Base-by-base conservation (phyloP, 2,329 filamentous ascomycete genomes). In the Blastomyces silverae region DNA sequence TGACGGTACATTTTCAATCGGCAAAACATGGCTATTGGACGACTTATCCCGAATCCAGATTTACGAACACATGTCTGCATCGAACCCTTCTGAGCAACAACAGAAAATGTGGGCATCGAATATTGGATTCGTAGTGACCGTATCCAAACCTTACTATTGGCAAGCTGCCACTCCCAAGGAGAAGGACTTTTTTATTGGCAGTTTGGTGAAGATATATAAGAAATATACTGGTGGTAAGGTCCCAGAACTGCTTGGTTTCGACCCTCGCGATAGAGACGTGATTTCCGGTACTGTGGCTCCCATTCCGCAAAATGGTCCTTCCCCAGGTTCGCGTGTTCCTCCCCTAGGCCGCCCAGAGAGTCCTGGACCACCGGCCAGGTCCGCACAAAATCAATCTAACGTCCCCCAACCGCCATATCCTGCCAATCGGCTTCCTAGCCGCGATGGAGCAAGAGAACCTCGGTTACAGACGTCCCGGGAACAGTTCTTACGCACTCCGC, bases 141-240 rank as follows among this genome's bases (percentile, higher is more conserved):
- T 99, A 37, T 89, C 89, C 34, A 99, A 99, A 76, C 90, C 92
- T 0, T 99, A 99, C 78, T 99, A 94, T 76, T 99, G 94, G 94
- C 87, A 96, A 76, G 92, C 94, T 44, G 88, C 91, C 69, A 94
- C 91, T 0, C 85, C 90, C 63, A 97, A 97, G 79, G 94, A 99
- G 79, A 97, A 97, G 82, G 93, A 96, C 74, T 97, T 97, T 79
- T 99, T 99, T 77, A 94, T 99, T 72, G 92, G 90, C 44, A 97
- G 92, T 76, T 79, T 97, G 70, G 87, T 97, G 73, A 99, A 97
- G 78, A 97, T 99, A 69, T 99, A 90, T 76, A 88, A 88, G 71
- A 99, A 97, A 78, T 99, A 97, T 74, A 97, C 94, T 0, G 90
- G 91, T 37, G 93, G 93, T 15, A 89, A 88, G 72, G 78, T 86